Evolutionary conservation across 2,329 filamentous ascomycete species (phyloP).

Genomic region (Lasiodiplodia sp.): DNA sequence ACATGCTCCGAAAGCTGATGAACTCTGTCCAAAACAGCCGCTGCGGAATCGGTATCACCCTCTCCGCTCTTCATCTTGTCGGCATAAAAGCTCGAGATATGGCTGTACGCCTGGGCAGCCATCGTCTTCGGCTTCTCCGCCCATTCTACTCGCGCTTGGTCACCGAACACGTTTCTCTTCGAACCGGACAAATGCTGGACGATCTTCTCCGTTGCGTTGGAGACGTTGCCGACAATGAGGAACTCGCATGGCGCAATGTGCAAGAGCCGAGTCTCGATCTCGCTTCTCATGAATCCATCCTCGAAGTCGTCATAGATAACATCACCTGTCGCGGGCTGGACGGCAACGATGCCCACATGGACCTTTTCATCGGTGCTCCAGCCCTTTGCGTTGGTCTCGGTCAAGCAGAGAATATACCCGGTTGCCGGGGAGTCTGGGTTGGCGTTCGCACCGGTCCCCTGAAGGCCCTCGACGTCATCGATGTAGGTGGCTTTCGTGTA

Average conservation of each 20-base stretch:
- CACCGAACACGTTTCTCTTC: constrained; percentile 89
- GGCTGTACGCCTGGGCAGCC: constrained; percentile 83
- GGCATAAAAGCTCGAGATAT: constrained; percentile 93
- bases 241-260: constrained; percentile 97
- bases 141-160: constrained; percentile 84
- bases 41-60: constrained; percentile 53
- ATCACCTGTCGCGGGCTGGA: constrained; percentile 94
- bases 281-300: constrained; percentile 95
- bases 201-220: constrained; percentile 90
- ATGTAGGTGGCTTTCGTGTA: constrained; percentile 99
- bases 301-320: constrained; percentile 96
- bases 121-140: constrained; percentile 79
- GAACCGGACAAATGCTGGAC: constrained; percentile 88
- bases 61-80: constrained; percentile 72
- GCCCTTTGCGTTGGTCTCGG: constrained; percentile 80
- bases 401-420: constrained; percentile 93
- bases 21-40: constrained; percentile 80
- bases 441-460: constrained; percentile 61
- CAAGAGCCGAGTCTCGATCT: constrained; percentile 92
- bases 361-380: constrained; percentile 92
- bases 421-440: constrained; percentile 64
- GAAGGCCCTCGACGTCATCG: constrained; percentile 86
- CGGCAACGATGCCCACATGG: constrained; percentile 87
- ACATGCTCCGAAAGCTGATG: constrained; percentile 84
- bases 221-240: constrained; percentile 87